Base-by-base conservation (phyloP, 148 eudicot species). In the Vaccinium corymbosum region DNA sequence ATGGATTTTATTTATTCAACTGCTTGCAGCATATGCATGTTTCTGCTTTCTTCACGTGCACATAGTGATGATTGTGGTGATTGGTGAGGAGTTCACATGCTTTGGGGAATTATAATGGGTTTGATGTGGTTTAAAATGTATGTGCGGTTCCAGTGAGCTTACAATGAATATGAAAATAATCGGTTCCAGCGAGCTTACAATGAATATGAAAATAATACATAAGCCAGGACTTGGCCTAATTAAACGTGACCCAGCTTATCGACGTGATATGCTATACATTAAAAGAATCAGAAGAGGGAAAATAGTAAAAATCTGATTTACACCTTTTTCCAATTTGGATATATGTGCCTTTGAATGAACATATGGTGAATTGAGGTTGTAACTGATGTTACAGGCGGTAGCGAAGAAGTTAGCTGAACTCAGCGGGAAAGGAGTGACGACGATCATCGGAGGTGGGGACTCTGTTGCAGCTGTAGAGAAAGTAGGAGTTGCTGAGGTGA, bases 371-470 rank as follows among this genome's bases (percentile, higher is more conserved):
- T 51, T 51, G 62, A 68, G 20, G 84, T 29, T 25, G n/a, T n/a
- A n/a, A 48, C 14, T 42, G 73, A 38, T 66, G 42, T 55, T 87
- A 79, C 88, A 95, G 98, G 88, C 98, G 16, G 85, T 93, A 61
- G 98, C 98, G 6, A 93, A 94, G 91, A 95, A 95, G 90, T 83
- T 94, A 81, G 94, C 91, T 66, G 95, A 90, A 76, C 87, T 94
- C 3, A 93, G 98, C 85, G 93, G 92, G 84, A 92, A 93, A 90
- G 98, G 98, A 19, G 98, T 92, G 84, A 94, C 98, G 25, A 95
- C 98, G 51, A 95, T 95, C 73, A 95, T 95, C 76, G 98, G 98
- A 49, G 98, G 98, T 82, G 98, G 98, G 42, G 98, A 95, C 84
- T 95, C 98, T 0, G 98, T 95, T 78, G 97, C 98, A 9, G 98